Percentiles rank a stretch among this genome's conserved stretches.
phyloP scores from a whole-genome alignment of 129 eudicot genomes.

The Artemisia annua region DNA sequence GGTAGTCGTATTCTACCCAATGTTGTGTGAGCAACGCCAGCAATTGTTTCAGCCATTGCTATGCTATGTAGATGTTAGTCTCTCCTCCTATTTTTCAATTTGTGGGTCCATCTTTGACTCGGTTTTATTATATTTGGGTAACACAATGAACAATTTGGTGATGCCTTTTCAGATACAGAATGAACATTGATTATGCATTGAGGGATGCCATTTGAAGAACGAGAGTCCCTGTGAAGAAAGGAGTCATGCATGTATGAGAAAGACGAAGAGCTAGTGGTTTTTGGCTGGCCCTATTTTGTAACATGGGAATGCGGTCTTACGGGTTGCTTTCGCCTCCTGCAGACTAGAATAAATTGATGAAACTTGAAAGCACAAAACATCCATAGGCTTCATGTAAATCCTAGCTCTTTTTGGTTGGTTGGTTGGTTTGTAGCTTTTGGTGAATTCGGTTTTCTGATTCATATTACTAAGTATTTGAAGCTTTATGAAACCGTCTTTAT shows the following conservation, averaged over 20 bases:
- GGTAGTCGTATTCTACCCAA: no score
- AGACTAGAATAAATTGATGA: no score
- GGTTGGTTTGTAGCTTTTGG: conserved; percentile 21
- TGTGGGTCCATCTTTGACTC: background rate
- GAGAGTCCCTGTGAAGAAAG: conserved; percentile 16
- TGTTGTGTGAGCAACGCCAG: no score
- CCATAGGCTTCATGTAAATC: conserved; percentile 29
- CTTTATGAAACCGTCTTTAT: no score
- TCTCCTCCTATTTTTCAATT: background rate
- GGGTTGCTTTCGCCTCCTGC: conserved; percentile 22
- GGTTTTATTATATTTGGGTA: background rate
- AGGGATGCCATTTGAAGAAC: no score
- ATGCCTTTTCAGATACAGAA: conserved; percentile 18
- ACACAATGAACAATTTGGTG: background rate
- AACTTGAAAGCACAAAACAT: conserved; percentile 22
- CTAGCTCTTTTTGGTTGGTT: conserved; percentile 22
- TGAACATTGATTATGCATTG: no score
- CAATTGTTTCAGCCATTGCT: conserved; percentile 22
- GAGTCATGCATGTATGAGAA: conserved; percentile 14
- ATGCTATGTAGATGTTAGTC: conserved; percentile 34
- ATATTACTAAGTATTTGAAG: no score
- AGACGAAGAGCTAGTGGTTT: conserved; percentile 4
- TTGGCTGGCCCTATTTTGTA: conserved; percentile 18
- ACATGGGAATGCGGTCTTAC: conserved; percentile 14
- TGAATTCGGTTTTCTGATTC: conserved; percentile 15